phyloP scores from a whole-genome alignment of 2,329 filamentous ascomycete species.

The Colletotrichum godetiae region DNA sequence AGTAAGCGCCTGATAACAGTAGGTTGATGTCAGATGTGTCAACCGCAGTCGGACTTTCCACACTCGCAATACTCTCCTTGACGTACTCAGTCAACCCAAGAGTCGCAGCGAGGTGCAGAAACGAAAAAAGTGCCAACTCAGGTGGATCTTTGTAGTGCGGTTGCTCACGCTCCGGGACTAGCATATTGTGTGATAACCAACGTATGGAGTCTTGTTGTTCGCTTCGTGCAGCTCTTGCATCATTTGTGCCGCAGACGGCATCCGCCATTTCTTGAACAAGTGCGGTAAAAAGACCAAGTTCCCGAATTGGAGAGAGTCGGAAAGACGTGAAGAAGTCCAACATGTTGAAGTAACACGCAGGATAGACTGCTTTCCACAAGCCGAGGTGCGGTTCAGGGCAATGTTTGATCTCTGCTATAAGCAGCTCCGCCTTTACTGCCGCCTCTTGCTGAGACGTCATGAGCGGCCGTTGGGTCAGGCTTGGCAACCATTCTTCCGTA shows the following conservation, averaged over 20 bases:
- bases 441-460: neutral
- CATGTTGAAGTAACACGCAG: neutral
- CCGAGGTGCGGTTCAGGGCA: neutral
- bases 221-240: neutral
- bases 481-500: too few species aligned
- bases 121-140: neutral
- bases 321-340: neutral
- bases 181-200: neutral
- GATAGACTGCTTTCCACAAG: neutral
- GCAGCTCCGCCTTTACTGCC: neutral
- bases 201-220: neutral
- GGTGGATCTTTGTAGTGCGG: neutral
- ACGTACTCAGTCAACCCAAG: neutral
- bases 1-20: neutral
- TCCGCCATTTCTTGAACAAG: neutral
- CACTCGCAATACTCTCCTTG: neutral
- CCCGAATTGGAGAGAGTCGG: neutral
- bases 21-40: neutral
- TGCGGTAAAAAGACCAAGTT: neutral
- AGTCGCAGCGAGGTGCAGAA: neutral
- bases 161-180: neutral
- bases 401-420: neutral
- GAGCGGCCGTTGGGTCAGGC: too few species aligned
- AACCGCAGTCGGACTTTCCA: neutral
- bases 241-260: neutral